Evolutionary conservation across 768 basidiomycete genomes (phyloP), one percentile per base, ranked within the genome.

Genomic region (Symmetrospora coprosmae): DNA sequence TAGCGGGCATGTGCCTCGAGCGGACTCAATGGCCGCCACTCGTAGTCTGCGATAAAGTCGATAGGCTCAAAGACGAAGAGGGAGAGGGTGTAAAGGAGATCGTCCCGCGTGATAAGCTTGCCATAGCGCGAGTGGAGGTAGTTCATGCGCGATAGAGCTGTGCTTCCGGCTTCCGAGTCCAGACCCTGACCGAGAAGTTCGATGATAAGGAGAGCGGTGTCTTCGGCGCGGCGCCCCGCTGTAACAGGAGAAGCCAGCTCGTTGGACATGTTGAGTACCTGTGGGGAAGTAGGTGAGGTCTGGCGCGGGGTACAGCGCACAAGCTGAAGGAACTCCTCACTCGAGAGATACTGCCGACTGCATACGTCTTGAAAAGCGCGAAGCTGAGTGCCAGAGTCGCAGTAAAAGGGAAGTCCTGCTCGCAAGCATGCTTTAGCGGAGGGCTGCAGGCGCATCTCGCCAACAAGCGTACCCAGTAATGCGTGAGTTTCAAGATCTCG

Each of bases 21-120:
- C 25, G 46, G 34, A 23, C 41, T 60, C 16, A 60, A 31, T 5
- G 58, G 13, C 30, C 58, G 58, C 58, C 58, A 60, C 13, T 50
- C 58, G 58, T 60, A 60, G 30, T 21, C 30, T 30, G 31, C 58
- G 17, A 34, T 19, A 17, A 48, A 37, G 41, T 4, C 27, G 30
- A 60, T 60, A 16, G 58, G 58, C 58, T 60, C 58, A 30, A 60
- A 50, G 47, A 60, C 28, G 58, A 60, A 60, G 25, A 60, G 48
- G 35, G 46, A 30, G 7, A 60, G 58, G 14, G 58, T 60, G 35
- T 40, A 60, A 8, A 60, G 58, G 3, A 60, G 41, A 34, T 60
- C 58, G 9, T 21, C 45, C 25, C 38, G 17, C n/a, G 16, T 48
- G 46, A 60, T 60, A 23, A 9, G 27, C 19, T 37, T 50, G 14